A percentile compares a stretch with the other conserved stretches of the same genome.
These are phyloP conservation scores for Candida ascalaphidarum DNA, from an alignment of 805 yeast species.

Conservation along the genomic window DNA sequence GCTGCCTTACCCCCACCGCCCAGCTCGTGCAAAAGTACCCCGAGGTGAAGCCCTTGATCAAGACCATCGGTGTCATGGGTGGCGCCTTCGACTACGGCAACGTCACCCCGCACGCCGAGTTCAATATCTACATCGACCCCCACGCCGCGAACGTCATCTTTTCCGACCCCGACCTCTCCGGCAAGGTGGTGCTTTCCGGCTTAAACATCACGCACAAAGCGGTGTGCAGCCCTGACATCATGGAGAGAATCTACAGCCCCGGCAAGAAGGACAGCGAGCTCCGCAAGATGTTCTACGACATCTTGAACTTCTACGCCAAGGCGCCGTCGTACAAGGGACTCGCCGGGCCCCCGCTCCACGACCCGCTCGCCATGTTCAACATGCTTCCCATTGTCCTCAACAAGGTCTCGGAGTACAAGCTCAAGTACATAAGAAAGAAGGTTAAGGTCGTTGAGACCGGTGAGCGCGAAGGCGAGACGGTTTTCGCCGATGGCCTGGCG, in stretches of 20 bases:
- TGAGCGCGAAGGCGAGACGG: constrained; percentile 21
- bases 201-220: constrained; percentile 66
- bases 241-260: constrained; percentile 11
- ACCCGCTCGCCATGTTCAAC: constrained; percentile 8
- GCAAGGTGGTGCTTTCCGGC: constrained; percentile 51
- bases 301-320: constrained; percentile 5
- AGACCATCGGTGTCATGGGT: constrained; percentile 66
- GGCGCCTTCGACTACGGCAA: constrained; percentile 53
- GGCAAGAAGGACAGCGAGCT: constrained; percentile 2
- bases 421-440: constrained; percentile 15
- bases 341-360: constrained; percentile 11
- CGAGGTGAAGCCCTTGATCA: constrained; percentile 38
- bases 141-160: constrained; percentile 59
- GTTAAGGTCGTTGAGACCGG: constrained; percentile 20
- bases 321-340: constrained; percentile 4
- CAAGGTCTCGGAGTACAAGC: constrained; percentile 11
- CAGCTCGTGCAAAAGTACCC: constrained; percentile 48
- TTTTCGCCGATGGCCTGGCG: constrained; percentile 4
- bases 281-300: constrained; percentile 4
- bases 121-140: constrained; percentile 71
- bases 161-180: constrained; percentile 33
- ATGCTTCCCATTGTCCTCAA: constrained; percentile 6
- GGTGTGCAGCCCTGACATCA: constrained; percentile 29
- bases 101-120: constrained; percentile 52
- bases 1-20: constrained; percentile 70